These are phyloP conservation scores for Murraya paniculata DNA, from an alignment of 345 rosid species.

Conservation along the genomic window DNA sequence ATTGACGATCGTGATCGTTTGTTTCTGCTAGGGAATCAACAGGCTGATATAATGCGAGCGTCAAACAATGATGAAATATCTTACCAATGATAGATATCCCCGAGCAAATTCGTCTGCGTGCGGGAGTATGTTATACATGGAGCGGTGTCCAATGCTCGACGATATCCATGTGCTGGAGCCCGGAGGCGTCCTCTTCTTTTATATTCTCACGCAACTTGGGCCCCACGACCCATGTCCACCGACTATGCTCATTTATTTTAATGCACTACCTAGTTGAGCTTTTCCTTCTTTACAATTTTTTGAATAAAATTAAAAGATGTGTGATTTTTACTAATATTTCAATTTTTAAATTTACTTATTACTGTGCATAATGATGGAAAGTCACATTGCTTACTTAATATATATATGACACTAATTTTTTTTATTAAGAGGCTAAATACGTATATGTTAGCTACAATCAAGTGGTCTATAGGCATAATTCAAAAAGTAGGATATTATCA, in stretches of 20 bases:
- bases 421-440: too few species aligned
- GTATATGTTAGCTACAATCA: too few species aligned
- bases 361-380: too few species aligned
- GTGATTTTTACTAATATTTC: too few species aligned
- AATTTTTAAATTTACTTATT: too few species aligned
- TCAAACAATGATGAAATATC: neutral
- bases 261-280: neutral
- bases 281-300: too few species aligned
- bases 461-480: too few species aligned
- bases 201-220: neutral
- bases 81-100: neutral
- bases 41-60: neutral
- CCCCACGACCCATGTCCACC: constrained; percentile 24
- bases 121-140: neutral
- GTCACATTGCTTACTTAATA: too few species aligned
- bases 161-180: constrained; percentile 4
- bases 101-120: neutral
- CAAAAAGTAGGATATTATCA: too few species aligned
- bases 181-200: neutral
- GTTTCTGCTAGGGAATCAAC: neutral
- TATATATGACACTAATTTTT: too few species aligned
- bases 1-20: too few species aligned
- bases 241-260: constrained; percentile 20
- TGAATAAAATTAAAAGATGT: too few species aligned
- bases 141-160: neutral